A percentile compares a stretch with the other conserved stretches of the same genome.
phyloP scores from a whole-genome alignment of 345 rosid genomes.

The Draba incana region DNA sequence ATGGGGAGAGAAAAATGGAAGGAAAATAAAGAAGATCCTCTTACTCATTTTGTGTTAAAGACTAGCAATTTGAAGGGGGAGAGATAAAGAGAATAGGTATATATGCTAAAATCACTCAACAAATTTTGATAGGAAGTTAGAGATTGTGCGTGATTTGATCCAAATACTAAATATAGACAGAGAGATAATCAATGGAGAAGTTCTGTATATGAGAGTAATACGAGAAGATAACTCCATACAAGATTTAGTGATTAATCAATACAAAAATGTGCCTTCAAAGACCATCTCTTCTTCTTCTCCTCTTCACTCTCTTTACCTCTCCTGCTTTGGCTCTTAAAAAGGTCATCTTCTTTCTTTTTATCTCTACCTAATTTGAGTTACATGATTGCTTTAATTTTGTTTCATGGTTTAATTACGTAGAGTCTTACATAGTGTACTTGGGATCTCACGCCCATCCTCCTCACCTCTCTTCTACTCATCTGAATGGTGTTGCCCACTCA shows the following conservation, averaged over 20 bases:
- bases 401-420: not conserved
- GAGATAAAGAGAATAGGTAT: not conserved
- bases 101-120: constrained; percentile 37
- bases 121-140: not conserved
- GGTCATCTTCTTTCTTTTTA: constrained; percentile 24
- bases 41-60: not conserved
- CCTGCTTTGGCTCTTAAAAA: constrained; percentile 51
- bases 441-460: constrained; percentile 67
- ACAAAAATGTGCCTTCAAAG: constrained; percentile 36
- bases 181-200: constrained; percentile 19
- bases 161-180: constrained; percentile 30
- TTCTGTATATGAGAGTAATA: constrained; percentile 12
- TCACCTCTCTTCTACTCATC: constrained; percentile 42
- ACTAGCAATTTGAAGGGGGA: not conserved
- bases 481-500: constrained; percentile 42
- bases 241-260: not conserved
- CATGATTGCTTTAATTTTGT: constrained; percentile 1
- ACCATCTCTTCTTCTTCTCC: constrained; percentile 24
- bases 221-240: not conserved
- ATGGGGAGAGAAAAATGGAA: constrained; percentile 20
- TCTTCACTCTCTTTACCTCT: constrained; percentile 34
- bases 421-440: constrained; percentile 72
- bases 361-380: not conserved
- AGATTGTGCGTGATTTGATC: constrained; percentile 29
- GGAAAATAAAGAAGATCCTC: constrained; percentile 1